These are phyloP conservation scores for Phialemoniopsis sp. DNA, from an alignment of 2,329 filamentous ascomycete genomes.

Conservation along the genomic window DNA sequence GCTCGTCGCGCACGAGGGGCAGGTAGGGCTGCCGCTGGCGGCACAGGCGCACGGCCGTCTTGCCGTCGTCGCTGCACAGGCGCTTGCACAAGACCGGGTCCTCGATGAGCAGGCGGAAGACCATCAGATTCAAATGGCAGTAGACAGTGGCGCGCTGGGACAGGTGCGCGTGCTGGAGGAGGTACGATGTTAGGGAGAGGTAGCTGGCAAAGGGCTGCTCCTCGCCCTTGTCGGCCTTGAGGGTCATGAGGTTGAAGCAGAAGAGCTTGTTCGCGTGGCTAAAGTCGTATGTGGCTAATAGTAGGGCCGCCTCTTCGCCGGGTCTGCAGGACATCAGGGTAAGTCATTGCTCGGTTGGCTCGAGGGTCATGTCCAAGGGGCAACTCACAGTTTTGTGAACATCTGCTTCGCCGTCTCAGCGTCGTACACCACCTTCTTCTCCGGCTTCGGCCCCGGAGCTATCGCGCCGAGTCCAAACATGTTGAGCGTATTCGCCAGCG, in stretches of 20 bases:
- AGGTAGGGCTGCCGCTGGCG: constrained; percentile 85
- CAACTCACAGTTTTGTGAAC: constrained; percentile 71
- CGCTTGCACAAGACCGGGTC: constrained; percentile 78
- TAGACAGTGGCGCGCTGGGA: constrained; percentile 76
- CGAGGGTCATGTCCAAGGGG: not conserved
- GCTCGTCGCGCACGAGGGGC: constrained; percentile 67
- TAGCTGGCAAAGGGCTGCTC: constrained; percentile 77
- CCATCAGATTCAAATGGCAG: constrained; percentile 78
- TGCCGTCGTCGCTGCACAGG: constrained; percentile 76
- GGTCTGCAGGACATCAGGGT: constrained; percentile 51
- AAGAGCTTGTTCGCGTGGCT: constrained; percentile 93
- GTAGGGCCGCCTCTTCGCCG: constrained; percentile 69
- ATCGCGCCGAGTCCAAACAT: constrained; percentile 82
- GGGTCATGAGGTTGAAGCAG: constrained; percentile 74
- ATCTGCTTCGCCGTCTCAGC: constrained; percentile 78
- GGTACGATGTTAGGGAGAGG: constrained; percentile 85
- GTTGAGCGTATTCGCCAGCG: constrained; percentile 70
- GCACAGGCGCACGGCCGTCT: constrained; percentile 74
- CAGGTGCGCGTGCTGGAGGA: constrained; percentile 88
- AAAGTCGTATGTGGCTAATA: constrained; percentile 90
- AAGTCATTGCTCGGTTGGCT: constrained; percentile 17
- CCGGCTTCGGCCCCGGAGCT: constrained; percentile 62
- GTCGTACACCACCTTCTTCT: constrained; percentile 58
- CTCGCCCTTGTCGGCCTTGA: constrained; percentile 50
- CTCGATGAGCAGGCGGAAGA: constrained; percentile 81